Conservation (phyloP, 2,329 filamentous ascomycete species). For the Xylaria sp. region DNA sequence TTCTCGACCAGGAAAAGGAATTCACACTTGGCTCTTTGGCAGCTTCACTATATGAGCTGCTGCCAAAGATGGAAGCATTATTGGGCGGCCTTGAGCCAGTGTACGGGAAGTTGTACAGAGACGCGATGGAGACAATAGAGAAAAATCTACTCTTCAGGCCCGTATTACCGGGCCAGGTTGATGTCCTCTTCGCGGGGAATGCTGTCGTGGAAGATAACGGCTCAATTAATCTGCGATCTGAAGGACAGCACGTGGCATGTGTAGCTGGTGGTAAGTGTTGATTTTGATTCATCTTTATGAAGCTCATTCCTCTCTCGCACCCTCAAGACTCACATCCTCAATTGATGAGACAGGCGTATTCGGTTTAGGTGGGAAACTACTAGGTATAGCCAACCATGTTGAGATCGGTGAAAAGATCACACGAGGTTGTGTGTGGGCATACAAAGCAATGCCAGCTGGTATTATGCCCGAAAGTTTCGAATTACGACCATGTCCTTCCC, state of each 20-base stretch:
- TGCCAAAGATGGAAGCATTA: conserved; percentile 68
- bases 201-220: conserved; percentile 41
- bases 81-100: conserved; percentile 59
- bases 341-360: no score
- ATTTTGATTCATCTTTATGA: not conserved
- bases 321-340: no score
- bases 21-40: conserved; percentile 47
- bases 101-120: conserved; percentile 47
- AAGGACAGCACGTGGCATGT: conserved; percentile 67
- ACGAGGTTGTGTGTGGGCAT: not conserved
- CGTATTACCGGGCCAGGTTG: conserved; percentile 59
- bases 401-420: conserved; percentile 48
- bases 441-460: not conserved
- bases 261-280: conserved; percentile 64
- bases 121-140: conserved; percentile 61
- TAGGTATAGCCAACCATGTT: conserved; percentile 59
- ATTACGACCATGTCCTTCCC: not conserved
- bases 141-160: conserved; percentile 70
- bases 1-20: conserved; percentile 41
- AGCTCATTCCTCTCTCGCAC: not conserved
- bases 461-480: not conserved
- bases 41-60: conserved; percentile 57
- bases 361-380: conserved; percentile 65
- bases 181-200: conserved; percentile 67
- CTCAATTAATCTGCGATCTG: conserved; percentile 39